A percentile compares a stretch with the other conserved stretches of the same genome.
These are phyloP conservation scores for Sarcomyxa edulis DNA, from an alignment of 768 basidiomycete species.

Conservation along the genomic window DNA sequence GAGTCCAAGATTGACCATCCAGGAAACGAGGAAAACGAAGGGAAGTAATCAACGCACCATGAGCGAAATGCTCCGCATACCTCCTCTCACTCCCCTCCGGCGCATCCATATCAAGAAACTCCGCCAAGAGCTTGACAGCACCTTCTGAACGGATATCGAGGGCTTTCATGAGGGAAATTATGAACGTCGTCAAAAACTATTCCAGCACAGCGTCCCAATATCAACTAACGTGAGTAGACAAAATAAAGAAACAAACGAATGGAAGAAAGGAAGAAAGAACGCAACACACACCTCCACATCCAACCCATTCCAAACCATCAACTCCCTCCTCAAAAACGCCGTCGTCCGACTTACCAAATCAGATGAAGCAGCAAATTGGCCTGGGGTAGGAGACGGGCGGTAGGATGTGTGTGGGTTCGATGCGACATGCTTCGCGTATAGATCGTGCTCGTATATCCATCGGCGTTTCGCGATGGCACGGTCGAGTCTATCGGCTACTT, in stretches of 20 bases:
- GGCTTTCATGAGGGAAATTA: conserved; percentile 84
- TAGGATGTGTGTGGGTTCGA: conserved; percentile 84
- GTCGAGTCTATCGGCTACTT: conserved; percentile 68
- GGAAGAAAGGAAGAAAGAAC: background rate
- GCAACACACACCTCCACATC: conserved; percentile 70
- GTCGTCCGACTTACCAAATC: conserved; percentile 75
- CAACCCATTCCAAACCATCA: conserved; percentile 78
- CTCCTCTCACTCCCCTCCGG: conserved; percentile 46
- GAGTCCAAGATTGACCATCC: background rate
- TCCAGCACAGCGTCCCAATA: no score
- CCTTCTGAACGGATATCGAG: conserved; percentile 90
- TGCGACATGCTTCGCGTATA: conserved; percentile 94
- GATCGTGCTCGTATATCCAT: conserved; percentile 74
- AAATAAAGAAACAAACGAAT: conserved; percentile 6
- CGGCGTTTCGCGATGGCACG: conserved; percentile 65
- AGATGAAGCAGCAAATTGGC: conserved; percentile 74
- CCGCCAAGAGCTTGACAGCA: conserved; percentile 77
- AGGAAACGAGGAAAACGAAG: conserved; percentile 3
- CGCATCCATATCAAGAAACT: conserved; percentile 80
- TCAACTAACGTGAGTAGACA: no score
- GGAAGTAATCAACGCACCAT: conserved; percentile 50
- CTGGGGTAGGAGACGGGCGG: conserved; percentile 84
- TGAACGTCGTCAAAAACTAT: conserved; percentile 88
- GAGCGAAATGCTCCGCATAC: conserved; percentile 91
- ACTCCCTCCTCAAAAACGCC: conserved; percentile 76